Conservation (phyloP, 1,284 basidiomycete genomes). For the Porodaedalea pini region DNA sequence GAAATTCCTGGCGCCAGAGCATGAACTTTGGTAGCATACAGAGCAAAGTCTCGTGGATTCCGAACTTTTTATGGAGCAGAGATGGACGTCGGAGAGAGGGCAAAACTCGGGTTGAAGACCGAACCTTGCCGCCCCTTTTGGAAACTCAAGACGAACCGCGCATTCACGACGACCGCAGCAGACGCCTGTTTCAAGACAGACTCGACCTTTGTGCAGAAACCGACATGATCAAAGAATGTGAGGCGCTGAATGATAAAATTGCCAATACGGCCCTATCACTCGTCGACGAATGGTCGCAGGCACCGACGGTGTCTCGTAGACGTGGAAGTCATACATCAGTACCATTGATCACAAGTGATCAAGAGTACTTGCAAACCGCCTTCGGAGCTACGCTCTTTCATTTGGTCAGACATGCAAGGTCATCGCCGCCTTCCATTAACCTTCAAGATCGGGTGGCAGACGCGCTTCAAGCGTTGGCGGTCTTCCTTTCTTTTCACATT, state of each 20-base stretch:
- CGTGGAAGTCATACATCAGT: background rate
- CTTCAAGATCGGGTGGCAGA: background rate
- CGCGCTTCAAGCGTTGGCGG: background rate
- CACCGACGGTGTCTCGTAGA: background rate
- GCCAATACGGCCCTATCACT: background rate
- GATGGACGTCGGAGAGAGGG: no score
- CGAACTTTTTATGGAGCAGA: no score
- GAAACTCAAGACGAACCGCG: no score
- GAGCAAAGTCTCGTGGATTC: no score
- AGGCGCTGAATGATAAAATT: slow-evolving; percentile 1
- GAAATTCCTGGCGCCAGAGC: no score
- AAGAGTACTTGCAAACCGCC: background rate
- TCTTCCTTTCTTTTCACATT: background rate
- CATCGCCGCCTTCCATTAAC: background rate
- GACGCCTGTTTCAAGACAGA: slow-evolving; percentile 3
- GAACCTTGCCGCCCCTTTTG: no score
- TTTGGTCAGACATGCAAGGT: background rate
- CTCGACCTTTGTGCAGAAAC: slow-evolving; percentile 13
- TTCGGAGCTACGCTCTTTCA: background rate
- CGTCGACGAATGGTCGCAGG: background rate
- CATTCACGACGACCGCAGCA: background rate
- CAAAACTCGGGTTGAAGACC: no score
- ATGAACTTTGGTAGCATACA: no score
- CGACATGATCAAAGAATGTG: slow-evolving; percentile 8
- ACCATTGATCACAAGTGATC: background rate